Conservation (phyloP, 192 early-diverging fungal genomes). For the Backusella morwellensis region DNA sequence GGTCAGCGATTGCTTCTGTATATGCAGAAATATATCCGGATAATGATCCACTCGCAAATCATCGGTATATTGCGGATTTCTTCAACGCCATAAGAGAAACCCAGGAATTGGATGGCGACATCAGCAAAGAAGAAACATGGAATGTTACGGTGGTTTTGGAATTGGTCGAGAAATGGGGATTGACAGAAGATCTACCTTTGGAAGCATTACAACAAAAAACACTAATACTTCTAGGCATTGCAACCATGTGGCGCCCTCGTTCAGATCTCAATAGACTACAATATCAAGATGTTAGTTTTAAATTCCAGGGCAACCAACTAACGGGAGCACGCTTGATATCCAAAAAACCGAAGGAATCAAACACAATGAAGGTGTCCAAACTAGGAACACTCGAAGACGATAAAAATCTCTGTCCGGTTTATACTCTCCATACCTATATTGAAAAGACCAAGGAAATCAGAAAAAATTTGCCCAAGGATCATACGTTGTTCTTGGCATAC, state of each 20-base stretch:
- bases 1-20: neutral
- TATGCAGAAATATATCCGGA: neutral
- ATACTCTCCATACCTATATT: neutral
- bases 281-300: too few species aligned
- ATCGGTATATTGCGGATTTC: neutral
- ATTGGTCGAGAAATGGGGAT: too few species aligned
- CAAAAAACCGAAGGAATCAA: neutral
- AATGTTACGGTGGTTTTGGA: neutral
- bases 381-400: neutral
- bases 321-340: neutral
- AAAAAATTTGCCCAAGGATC: neutral
- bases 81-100: neutral
- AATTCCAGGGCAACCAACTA: too few species aligned
- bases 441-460: neutral
- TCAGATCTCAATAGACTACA: too few species aligned
- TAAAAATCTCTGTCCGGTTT: neutral
- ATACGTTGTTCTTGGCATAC: neutral
- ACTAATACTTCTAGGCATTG: neutral
- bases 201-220: neutral
- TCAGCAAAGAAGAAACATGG: neutral
- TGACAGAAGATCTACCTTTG: neutral
- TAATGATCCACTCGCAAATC: neutral
- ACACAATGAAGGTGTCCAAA: neutral
- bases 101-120: too few species aligned
- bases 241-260: conserved; percentile 18